Percentiles rank a stretch among this genome's conserved stretches.
phyloP scores from a whole-genome alignment of 345 rosid species.

The Eucalyptus brandiana region DNA sequence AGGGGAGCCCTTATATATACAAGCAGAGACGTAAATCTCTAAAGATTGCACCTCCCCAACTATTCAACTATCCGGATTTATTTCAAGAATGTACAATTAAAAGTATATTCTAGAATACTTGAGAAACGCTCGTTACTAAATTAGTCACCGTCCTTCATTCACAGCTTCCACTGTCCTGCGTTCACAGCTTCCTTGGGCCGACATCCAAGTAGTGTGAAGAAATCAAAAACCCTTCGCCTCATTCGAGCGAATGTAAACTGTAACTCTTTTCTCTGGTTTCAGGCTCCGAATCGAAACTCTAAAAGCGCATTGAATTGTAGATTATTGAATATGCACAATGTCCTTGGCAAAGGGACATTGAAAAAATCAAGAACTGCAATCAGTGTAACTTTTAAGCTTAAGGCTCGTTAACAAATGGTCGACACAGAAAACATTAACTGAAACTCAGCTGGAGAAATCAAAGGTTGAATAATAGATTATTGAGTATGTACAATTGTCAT shows the following conservation, averaged over 20 bases:
- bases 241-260: background rate
- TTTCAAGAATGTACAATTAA: too few species aligned
- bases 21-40: too few species aligned
- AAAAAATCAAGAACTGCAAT: background rate
- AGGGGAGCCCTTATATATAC: too few species aligned
- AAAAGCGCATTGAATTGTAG: background rate
- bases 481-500: background rate
- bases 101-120: too few species aligned
- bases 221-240: background rate
- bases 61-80: too few species aligned
- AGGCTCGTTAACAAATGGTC: background rate
- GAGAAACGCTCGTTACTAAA: too few species aligned
- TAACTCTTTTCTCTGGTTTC: background rate
- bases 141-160: too few species aligned
- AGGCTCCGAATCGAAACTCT: background rate
- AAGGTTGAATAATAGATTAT: background rate
- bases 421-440: background rate
- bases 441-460: background rate
- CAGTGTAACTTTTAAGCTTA: background rate
- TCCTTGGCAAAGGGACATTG: background rate
- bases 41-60: too few species aligned
- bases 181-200: too few species aligned
- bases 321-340: background rate
- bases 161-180: too few species aligned
- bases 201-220: background rate